Conservation (phyloP, 768 basidiomycete genomes). For the Chlorophyllum brunneum region DNA sequence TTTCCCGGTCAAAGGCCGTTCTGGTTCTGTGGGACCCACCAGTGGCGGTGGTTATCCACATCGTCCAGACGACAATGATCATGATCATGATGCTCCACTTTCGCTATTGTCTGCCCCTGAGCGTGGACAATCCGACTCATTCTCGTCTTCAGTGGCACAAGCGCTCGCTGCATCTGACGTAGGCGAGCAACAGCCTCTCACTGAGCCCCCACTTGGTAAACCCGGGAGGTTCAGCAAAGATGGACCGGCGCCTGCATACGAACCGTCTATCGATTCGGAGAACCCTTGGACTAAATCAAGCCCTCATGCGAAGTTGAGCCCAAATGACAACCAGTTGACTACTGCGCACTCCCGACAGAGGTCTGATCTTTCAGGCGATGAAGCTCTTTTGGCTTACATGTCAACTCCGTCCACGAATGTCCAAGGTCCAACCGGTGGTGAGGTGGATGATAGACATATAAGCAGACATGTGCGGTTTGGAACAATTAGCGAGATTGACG, state of each 20-base stretch:
- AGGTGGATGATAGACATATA: conserved; percentile 20
- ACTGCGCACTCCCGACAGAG: too few relatives aligned
- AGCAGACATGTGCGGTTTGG: conserved; percentile 44
- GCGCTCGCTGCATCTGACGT: conserved; percentile 17
- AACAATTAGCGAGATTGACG: conserved; percentile 34
- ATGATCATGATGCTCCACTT: conserved; percentile 3
- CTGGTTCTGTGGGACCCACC: conserved; percentile 9
- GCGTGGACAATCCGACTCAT: conserved; percentile 20
- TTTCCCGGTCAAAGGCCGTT: conserved; percentile 49
- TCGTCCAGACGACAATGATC: not conserved
- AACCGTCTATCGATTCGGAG: not conserved
- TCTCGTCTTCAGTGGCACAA: conserved; percentile 34
- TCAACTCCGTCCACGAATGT: too few relatives aligned
- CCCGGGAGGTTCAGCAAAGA: conserved; percentile 15
- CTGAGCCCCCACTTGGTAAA: conserved; percentile 4
- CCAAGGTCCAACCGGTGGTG: too few relatives aligned
- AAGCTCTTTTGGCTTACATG: conserved; percentile 38
- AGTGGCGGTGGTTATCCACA: conserved; percentile 14
- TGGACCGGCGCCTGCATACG: conserved; percentile 10
- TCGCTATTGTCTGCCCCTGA: conserved; percentile 7
- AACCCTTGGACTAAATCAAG: conserved; percentile 1
- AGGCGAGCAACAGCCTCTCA: too few relatives aligned
- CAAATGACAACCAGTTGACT: not conserved
- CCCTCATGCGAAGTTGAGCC: too few relatives aligned
- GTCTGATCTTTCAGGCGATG: too few relatives aligned